Conservation (phyloP, 192 early-diverging fungal species). For the Chytriomyces sp. region DNA sequence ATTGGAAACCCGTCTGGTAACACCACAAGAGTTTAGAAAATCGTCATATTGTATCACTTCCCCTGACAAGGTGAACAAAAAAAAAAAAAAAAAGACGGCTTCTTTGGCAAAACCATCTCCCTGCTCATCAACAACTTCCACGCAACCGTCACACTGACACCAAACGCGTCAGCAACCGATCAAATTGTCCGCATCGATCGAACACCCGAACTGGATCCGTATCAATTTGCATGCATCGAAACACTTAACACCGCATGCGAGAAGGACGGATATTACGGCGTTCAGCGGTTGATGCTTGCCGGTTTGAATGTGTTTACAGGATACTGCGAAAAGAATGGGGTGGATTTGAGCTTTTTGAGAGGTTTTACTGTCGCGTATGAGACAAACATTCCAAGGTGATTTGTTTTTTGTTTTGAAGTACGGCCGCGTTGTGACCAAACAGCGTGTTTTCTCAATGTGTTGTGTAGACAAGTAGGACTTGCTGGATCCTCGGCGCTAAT, state of each 20-base stretch:
- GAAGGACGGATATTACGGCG: constrained; percentile 63
- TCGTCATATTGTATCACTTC: neutral
- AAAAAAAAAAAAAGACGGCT: constrained; percentile 57
- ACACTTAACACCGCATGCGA: constrained; percentile 34
- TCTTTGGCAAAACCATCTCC: constrained; percentile 68
- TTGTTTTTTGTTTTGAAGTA: too few species aligned
- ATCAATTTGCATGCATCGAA: constrained; percentile 44
- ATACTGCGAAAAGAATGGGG: constrained; percentile 43
- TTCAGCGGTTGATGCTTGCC: constrained; percentile 55
- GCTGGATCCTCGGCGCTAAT: constrained; percentile 63
- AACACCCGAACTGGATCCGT: constrained; percentile 44
- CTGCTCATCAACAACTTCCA: constrained; percentile 67
- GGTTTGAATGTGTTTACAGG: constrained; percentile 60
- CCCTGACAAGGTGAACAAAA: neutral
- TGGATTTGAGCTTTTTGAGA: constrained; percentile 17
- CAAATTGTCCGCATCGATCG: constrained; percentile 48
- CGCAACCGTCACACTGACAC: constrained; percentile 56
- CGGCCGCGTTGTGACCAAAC: constrained; percentile 24
- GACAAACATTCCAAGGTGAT: constrained; percentile 64
- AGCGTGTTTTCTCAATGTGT: neutral
- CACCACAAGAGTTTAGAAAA: too few species aligned
- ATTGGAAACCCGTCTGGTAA: constrained; percentile 63
- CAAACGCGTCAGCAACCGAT: constrained; percentile 48
- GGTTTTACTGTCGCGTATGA: constrained; percentile 60
- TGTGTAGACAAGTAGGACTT: constrained; percentile 49